A percentile compares a stretch with the other conserved stretches of the same genome.
Evolutionary conservation across 2,329 filamentous ascomycete species (phyloP).

Genomic region (Ceratocystis smalleyi): DNA sequence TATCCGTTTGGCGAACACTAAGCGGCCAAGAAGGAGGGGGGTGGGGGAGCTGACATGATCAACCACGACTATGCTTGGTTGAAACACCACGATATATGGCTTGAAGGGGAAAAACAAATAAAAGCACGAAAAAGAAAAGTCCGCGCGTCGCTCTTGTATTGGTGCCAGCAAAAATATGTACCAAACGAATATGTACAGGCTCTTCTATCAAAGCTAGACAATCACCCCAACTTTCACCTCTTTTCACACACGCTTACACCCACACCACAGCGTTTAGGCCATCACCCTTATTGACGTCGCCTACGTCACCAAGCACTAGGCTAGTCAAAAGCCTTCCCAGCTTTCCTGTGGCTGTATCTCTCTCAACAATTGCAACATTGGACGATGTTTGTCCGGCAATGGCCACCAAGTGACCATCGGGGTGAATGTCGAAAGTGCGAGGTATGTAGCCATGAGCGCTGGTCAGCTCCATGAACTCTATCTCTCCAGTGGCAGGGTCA

Average conservation of each 20-base stretch:
- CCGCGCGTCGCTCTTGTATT: background rate
- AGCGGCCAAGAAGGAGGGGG: background rate
- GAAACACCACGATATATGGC: background rate
- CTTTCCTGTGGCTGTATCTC: conserved; percentile 39
- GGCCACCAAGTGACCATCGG: conserved; percentile 42
- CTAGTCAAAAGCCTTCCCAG: conserved; percentile 34
- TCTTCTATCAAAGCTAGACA: background rate
- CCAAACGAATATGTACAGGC: background rate
- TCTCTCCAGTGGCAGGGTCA: conserved; percentile 29
- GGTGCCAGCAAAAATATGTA: background rate
- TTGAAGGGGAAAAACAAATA: background rate
- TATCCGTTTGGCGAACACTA: conserved; percentile 60
- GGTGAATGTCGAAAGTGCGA: conserved; percentile 46
- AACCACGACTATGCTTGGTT: background rate
- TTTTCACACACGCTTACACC: conserved; percentile 18
- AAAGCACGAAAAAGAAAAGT: background rate
- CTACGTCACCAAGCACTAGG: conserved; percentile 27
- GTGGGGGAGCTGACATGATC: background rate
- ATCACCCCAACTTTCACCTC: background rate
- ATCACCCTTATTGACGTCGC: conserved; percentile 30
- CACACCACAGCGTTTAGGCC: conserved; percentile 34
- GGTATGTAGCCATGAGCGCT: conserved; percentile 45
- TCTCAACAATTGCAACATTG: conserved; percentile 40
- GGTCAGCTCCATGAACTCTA: conserved; percentile 38
- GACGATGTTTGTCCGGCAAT: conserved; percentile 47